phyloP scores from a whole-genome alignment of 2,329 filamentous ascomycete genomes.

The Aspergillus fijiensis region DNA sequence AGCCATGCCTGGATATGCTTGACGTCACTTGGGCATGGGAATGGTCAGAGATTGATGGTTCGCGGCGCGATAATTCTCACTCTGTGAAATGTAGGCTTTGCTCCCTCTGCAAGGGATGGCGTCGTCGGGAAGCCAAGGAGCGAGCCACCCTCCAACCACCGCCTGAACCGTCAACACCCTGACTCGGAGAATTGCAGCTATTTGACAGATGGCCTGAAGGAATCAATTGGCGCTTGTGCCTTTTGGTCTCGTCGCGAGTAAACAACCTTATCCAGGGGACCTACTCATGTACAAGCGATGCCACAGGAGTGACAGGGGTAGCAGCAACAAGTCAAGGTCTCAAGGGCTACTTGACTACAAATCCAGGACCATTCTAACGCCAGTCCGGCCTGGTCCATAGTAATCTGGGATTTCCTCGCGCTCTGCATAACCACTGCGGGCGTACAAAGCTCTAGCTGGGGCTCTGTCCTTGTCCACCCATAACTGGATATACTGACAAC shows the following conservation, averaged over 20 bases:
- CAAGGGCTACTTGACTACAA: conserved; percentile 28
- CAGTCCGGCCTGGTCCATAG: conserved; percentile 51
- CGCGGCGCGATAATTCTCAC: conserved; percentile 29
- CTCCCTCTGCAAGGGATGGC: conserved; percentile 35
- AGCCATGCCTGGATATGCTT: conserved; percentile 43
- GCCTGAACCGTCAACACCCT: conserved; percentile 14
- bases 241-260: background rate
- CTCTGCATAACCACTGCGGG: conserved; percentile 47
- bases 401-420: conserved; percentile 49
- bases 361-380: conserved; percentile 45
- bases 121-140: conserved; percentile 25
- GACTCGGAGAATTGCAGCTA: conserved; percentile 23
- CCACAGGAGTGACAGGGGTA: conserved; percentile 22
- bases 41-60: conserved; percentile 29
- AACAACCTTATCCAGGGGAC: conserved; percentile 3
- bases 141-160: conserved; percentile 23
- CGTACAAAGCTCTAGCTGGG: conserved; percentile 48
- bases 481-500: conserved; percentile 50
- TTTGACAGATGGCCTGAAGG: conserved; percentile 14
- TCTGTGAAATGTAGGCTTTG: conserved; percentile 28
- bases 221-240: background rate
- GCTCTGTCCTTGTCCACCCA: conserved; percentile 53
- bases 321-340: conserved; percentile 10
- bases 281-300: background rate
- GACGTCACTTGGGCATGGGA: conserved; percentile 39